Percentiles rank a stretch among this genome's conserved stretches.
These are phyloP conservation scores for Lipomyces chichibuensis DNA, from an alignment of 805 yeast genomes.

Conservation along the genomic window DNA sequence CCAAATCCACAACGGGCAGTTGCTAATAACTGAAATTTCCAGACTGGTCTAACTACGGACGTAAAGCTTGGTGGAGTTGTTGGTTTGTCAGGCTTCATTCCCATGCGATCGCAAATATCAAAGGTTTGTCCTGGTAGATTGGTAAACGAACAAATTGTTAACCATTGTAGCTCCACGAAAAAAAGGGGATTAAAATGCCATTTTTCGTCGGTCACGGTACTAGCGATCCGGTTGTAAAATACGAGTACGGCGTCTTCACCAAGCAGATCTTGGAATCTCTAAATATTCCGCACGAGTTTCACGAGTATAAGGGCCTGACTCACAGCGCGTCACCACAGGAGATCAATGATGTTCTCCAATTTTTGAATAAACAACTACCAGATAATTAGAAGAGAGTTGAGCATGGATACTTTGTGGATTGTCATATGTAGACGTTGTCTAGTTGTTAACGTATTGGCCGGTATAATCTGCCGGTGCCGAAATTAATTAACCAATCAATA, in stretches of 20 bases:
- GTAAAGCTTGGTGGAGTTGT: conserved; percentile 76
- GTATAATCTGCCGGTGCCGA: not conserved
- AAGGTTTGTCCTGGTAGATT: conserved; percentile 25
- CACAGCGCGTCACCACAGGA: conserved; percentile 75
- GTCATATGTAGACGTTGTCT: not conserved
- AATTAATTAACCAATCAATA: not conserved
- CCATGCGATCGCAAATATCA: conserved; percentile 38
- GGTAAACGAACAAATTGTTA: not conserved
- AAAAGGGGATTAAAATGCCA: conserved; percentile 66
- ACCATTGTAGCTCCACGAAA: conserved; percentile 32
- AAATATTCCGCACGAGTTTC: conserved; percentile 54
- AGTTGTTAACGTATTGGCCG: conserved; percentile 5
- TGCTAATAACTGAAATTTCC: not conserved
- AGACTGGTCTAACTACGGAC: conserved; percentile 54
- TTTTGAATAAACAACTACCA: conserved; percentile 48
- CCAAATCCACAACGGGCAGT: not conserved
- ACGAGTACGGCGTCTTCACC: conserved; percentile 49
- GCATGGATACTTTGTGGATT: not conserved
- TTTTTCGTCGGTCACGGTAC: conserved; percentile 89
- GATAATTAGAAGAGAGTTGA: not conserved
- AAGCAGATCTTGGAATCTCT: conserved; percentile 52
- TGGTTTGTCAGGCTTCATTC: conserved; percentile 75
- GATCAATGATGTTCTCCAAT: conserved; percentile 55
- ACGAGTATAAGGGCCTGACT: conserved; percentile 62
- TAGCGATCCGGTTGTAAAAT: conserved; percentile 65